Percentiles rank a stretch among this genome's conserved stretches.
Conservation (phyloP, 495 filamentous ascomycete genomes). For the Trichoderma reesei region DNA sequence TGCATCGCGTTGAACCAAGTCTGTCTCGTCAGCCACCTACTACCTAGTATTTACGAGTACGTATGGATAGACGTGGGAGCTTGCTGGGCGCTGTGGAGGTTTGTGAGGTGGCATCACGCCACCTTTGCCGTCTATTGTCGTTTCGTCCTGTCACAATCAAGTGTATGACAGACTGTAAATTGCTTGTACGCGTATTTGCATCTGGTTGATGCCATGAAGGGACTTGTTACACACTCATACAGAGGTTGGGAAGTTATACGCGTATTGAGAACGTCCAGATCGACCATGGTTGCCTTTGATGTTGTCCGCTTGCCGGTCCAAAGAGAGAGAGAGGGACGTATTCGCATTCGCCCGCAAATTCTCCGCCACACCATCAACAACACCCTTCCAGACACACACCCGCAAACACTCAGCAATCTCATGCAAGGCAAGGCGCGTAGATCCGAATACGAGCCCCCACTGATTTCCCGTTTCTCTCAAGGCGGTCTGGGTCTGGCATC, state of each 20-base stretch:
- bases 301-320: neutral
- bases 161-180: too few relatives aligned
- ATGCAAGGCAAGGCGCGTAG: neutral
- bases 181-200: too few relatives aligned
- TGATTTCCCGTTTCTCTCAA: neutral
- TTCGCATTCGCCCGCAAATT: slow-evolving; percentile 1
- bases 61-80: neutral
- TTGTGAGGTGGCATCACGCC: neutral
- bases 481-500: slow-evolving; percentile 3
- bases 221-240: neutral
- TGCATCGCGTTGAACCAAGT: neutral
- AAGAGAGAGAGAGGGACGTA: neutral
- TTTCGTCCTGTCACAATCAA: neutral
- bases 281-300: neutral
- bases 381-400: too few relatives aligned
- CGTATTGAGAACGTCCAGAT: neutral
- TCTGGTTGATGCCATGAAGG: neutral
- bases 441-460: neutral
- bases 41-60: too few relatives aligned
- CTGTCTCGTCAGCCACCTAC: neutral
- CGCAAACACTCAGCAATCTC: too few relatives aligned
- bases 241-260: neutral
- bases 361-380: neutral
- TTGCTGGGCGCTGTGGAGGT: neutral
- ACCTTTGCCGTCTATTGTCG: neutral